These are phyloP conservation scores for Colletotrichum trifolii DNA, from an alignment of 2,329 filamentous ascomycete genomes.

Conservation along the genomic window DNA sequence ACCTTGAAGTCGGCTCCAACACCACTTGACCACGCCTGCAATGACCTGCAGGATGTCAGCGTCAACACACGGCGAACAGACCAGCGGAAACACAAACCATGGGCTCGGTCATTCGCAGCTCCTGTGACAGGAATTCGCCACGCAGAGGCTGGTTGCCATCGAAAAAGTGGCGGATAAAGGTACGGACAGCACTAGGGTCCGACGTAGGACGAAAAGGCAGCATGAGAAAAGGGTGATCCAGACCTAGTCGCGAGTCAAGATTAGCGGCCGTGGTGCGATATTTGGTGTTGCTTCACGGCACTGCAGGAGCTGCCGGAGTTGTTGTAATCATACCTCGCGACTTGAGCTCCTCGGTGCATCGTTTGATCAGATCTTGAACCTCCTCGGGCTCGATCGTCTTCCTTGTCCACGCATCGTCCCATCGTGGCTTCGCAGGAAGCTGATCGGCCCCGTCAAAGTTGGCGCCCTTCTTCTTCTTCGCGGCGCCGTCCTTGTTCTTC, in stretches of 20 bases:
- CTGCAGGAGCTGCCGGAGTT: constrained; percentile 37
- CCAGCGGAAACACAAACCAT: constrained; percentile 71
- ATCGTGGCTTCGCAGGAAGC: constrained; percentile 76
- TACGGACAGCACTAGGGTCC: constrained; percentile 90
- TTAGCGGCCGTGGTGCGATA: constrained; percentile 1
- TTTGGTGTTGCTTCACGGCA: constrained; percentile 1
- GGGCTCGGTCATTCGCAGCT: constrained; percentile 91
- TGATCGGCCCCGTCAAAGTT: constrained; percentile 62
- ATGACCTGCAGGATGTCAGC: constrained; percentile 71
- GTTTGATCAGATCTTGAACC: constrained; percentile 85
- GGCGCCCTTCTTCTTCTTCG: constrained; percentile 74
- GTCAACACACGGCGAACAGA: constrained; percentile 36
- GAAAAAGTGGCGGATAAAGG: constrained; percentile 94
- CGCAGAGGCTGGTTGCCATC: constrained; percentile 71
- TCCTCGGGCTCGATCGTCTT: constrained; percentile 88
- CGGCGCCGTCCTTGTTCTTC: constrained; percentile 78
- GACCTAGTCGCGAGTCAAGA: constrained; percentile 62
- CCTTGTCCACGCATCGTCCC: constrained; percentile 89
- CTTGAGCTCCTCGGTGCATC: constrained; percentile 92
- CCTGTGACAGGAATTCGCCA: constrained; percentile 81
- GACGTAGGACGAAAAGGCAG: constrained; percentile 94
- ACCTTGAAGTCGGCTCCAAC: constrained; percentile 91
- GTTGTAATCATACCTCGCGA: constrained; percentile 77
- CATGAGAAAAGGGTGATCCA: constrained; percentile 91
- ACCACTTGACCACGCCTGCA: constrained; percentile 96